These are phyloP conservation scores for Periconia digitata DNA, from an alignment of 2,329 filamentous ascomycete genomes.

Conservation along the genomic window DNA sequence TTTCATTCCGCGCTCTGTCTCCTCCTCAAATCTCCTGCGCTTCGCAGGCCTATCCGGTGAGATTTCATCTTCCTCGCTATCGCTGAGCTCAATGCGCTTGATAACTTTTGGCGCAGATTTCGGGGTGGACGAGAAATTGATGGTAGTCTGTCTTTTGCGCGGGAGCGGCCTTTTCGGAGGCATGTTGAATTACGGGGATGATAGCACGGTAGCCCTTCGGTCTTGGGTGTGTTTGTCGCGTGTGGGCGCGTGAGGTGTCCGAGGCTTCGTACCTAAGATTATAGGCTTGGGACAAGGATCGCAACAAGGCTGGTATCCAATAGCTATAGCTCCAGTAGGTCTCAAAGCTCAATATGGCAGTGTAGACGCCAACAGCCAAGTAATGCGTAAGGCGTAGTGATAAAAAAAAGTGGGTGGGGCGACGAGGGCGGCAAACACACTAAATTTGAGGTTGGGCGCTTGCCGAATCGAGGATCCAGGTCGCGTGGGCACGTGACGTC, in stretches of 20 bases:
- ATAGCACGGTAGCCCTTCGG: neutral
- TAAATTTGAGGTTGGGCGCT: too few relatives aligned
- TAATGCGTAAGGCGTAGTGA: too few relatives aligned
- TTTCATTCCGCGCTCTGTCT: slow-evolving; percentile 17
- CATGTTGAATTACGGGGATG: slow-evolving; percentile 14
- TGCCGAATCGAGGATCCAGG: too few relatives aligned
- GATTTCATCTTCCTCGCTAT: slow-evolving; percentile 1
- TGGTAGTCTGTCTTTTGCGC: slow-evolving; percentile 43
- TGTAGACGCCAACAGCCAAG: too few relatives aligned
- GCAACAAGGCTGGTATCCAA: too few relatives aligned
- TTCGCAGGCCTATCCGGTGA: slow-evolving; percentile 29
- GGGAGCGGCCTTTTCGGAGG: slow-evolving; percentile 23
- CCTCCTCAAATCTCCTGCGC: slow-evolving; percentile 23
- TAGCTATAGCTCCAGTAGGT: too few relatives aligned
- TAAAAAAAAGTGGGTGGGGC: too few relatives aligned
- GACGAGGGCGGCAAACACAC: too few relatives aligned
- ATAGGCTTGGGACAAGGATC: too few relatives aligned
- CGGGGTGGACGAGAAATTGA: slow-evolving; percentile 47
- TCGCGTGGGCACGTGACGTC: neutral
- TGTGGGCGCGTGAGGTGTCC: neutral
- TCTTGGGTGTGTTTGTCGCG: neutral
- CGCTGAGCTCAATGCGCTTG: slow-evolving; percentile 29
- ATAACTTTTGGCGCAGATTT: slow-evolving; percentile 43
- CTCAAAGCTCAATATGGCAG: too few relatives aligned
- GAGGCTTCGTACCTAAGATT: too few relatives aligned